Percentiles rank a stretch among this genome's conserved stretches.
Evolutionary conservation across 2,329 filamentous ascomycete genomes (phyloP).

Genomic region (Penicillium polonicum): DNA sequence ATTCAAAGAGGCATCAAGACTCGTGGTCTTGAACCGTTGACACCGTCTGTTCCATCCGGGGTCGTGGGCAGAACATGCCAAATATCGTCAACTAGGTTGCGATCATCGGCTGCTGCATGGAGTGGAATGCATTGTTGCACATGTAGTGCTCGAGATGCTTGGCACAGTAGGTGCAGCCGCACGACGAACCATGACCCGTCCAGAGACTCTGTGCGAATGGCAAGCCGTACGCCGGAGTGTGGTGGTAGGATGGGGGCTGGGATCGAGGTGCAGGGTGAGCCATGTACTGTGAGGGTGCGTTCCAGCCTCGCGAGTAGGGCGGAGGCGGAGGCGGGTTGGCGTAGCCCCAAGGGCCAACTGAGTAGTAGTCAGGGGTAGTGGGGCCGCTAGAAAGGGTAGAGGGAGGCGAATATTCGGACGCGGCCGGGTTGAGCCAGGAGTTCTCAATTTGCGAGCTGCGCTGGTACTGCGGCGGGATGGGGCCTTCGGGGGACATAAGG

Average conservation of each 20-base stretch:
- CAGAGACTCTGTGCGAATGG: constrained; percentile 49
- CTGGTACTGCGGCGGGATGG: constrained; percentile 53
- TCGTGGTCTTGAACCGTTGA: constrained; percentile 4
- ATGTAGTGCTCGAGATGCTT: constrained; percentile 53
- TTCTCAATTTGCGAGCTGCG: constrained; percentile 48
- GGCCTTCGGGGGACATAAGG: constrained; percentile 48
- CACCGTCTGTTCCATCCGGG: constrained; percentile 13
- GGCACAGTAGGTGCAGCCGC: constrained; percentile 49
- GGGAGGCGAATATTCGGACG: constrained; percentile 53
- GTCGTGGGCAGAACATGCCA: constrained; percentile 14
- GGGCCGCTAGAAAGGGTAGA: constrained; percentile 50
- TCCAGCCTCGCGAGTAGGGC: constrained; percentile 43
- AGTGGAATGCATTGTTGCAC: constrained; percentile 42
- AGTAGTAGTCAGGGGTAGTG: constrained; percentile 49
- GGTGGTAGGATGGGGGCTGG: constrained; percentile 48
- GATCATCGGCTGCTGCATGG: constrained; percentile 49
- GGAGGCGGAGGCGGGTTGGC: constrained; percentile 43
- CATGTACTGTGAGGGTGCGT: constrained; percentile 38
- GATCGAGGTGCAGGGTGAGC: constrained; percentile 41
- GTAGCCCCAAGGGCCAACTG: constrained; percentile 45
- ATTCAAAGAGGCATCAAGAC: constrained; percentile 8
- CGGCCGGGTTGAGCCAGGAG: constrained; percentile 51
- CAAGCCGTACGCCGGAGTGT: constrained; percentile 49
- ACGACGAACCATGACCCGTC: constrained; percentile 49
- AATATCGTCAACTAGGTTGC: constrained; percentile 34